Base-by-base conservation (phyloP, 2,329 filamentous ascomycete genomes). In the Pseudofabraea citricarpa region DNA sequence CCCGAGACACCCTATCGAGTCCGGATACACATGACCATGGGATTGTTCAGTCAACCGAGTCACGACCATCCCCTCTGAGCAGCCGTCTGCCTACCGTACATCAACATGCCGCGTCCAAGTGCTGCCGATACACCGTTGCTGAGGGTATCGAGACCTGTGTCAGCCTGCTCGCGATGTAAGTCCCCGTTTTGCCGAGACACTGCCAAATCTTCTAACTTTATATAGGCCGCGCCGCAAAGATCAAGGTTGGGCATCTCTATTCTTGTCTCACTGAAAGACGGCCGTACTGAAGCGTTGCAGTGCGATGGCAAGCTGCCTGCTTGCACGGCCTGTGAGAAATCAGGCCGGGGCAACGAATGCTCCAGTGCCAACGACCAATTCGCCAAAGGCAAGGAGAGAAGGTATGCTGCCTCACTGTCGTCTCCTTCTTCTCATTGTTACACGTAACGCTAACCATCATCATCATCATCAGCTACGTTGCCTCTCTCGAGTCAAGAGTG, bases 351-450 rank as follows among this genome's bases (percentile, higher is more conserved):
- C 43, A 83, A 75, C 47, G 90, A 94, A 61, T 98, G 93, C 64
- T 95, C 90, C 6, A 90, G 90, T 44, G 90, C 90, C 6, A 96
- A 94, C 58, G 91, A 97, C 60, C 90, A 96, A 63, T 97, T 96
- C 65, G 90, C 91, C 1, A 78, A 90, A 50, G 93, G 93, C 48
- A 97, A 97, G 65, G 93, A 97, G 62, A 77, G 91, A 58, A 97
- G 90, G 81, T 81, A 54, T 45, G 66, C 56, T 23, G 12, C 32
- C 16, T 9, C 2, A n/a, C 7, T 15, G 15, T 4, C n/a, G 9
- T 31, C 5, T 16, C 7, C 18, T 15, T 18, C 23, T 20, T 8
- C n/a, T 20, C 19, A 38, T 36, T 27, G 57, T 58, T 36, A 61
- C 49, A 4, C n/a, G n/a, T n/a, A n/a, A n/a, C n/a, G n/a, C n/a